Base-by-base conservation (phyloP, 1,284 basidiomycete species). In the Pseudozyma pruni region DNA sequence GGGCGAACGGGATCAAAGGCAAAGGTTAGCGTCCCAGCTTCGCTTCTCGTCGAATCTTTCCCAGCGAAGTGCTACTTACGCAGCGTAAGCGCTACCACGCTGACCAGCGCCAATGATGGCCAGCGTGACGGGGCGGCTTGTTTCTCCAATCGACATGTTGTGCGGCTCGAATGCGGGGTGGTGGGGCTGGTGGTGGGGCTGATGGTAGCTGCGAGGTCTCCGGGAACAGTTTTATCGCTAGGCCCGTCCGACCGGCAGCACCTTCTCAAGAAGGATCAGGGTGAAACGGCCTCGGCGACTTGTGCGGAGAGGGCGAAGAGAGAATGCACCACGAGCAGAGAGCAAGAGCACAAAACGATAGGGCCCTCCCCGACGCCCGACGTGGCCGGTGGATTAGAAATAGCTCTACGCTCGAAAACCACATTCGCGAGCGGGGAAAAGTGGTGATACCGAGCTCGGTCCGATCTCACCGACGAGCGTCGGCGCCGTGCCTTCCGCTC, bases 41-140 rank as follows among this genome's bases (percentile, higher is more conserved):
- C 9, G 8, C 10, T 20, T 19, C 8, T 16, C 20, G 13, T 17
- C 16, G 13, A n/a, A n/a, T 17, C n/a, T 13, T 6, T 31, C 20
- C 27, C 11, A 19, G 17, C 16, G 27, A 10, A 31, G 16, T 10
- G 11, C 38, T 10, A 60, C 57, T 60, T 49, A 60, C 46, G 62
- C 62, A 54, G 55, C 62, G 25, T 66, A 66, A 17, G 62, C 61
- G 40, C 49, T 57, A 33, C 61, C 61, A 42, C 61, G 54, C 41
- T 64, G 61, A 25, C 61, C 61, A 35, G 61, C 61, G 49, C 61
- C 61, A 16, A 64, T 48, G 33, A 64, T 58, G 49, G 61, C 61
- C 22, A 64, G 50, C n/a, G 61, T 64, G 39, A 64, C 61, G 32
- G 61, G 61, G 17, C 47, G 51, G 8, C n/a, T 33, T 2, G 32